Base-by-base conservation (phyloP, 148 eudicot genomes). In the Gaultheria prostrata region DNA sequence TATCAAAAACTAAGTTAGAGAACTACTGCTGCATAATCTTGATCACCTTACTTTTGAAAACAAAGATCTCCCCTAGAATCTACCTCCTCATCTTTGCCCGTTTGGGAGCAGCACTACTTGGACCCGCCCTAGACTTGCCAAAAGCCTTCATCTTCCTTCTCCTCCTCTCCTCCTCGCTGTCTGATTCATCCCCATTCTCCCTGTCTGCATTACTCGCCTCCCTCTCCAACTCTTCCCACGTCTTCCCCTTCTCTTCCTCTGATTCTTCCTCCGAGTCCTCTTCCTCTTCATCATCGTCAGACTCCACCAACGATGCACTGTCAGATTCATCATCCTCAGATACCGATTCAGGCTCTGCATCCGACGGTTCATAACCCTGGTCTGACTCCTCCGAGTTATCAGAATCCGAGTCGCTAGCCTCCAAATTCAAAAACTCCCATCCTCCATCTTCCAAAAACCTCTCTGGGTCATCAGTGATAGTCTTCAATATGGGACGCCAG, bases 171-270 rank as follows among this genome's bases (percentile, higher is more conserved):
- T 93, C 98, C 84, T 92, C 98, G 8, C 98, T 94, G 85, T 97
- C 99, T 8, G 95, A 93, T 72, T 97, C 99, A 50, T 80, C 90
- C 43, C 97, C 99, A 39, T 92, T 89, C 89, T 93, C 97, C 72
- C 92, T 87, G 69, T 97, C 99, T 8, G 98, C 98, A 80, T 94
- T 93, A 83, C 89, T 92, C 33, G 99, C 99, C 91, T 97, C 99
- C 88, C 94, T 91, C 89, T 97, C 99, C 80, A 97, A 86, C 91
- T 97, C 98, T 51, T 94, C 99, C 99, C 99, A 94, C 2, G 95
- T 91, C 86, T 90, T 93, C 7, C 99, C 98, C 81, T 91, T 86
- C 80, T 94, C 98, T 80, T 96, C 99, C 87, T 93, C 98, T 1
- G 86, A 85, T 1, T 87, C 94, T 21, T 84, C 93, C 14, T 91